Evolutionary conservation across 164 flowering plant genomes (phyloP).

Genomic region (Vitis vinifera): ASM3070453v1 NC_081812.1:16429001-16429500

Average conservation of each 20-base stretch:
- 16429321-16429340: too few species aligned
- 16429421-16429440: background rate
- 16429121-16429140: constrained; percentile 66
- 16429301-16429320: too few species aligned
- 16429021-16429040: constrained; percentile 37
- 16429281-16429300: too few species aligned
- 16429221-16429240: background rate
- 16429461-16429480: background rate
- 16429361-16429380: background rate
- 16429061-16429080: constrained; percentile 55
- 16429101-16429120: constrained; percentile 92
- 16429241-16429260: background rate
- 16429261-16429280: too few species aligned
- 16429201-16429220: background rate
- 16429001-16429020: constrained; percentile 39
- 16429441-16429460: background rate
- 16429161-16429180: background rate
- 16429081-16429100: constrained; percentile 76
- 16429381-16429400: too few species aligned
- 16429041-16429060: constrained; percentile 32
- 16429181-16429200: background rate
- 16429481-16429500: background rate
- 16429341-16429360: background rate
- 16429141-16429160: constrained; percentile 46
- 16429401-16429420: background rate